phyloP scores from a whole-genome alignment of 805 yeast species.

The Candida argentea region DNA sequence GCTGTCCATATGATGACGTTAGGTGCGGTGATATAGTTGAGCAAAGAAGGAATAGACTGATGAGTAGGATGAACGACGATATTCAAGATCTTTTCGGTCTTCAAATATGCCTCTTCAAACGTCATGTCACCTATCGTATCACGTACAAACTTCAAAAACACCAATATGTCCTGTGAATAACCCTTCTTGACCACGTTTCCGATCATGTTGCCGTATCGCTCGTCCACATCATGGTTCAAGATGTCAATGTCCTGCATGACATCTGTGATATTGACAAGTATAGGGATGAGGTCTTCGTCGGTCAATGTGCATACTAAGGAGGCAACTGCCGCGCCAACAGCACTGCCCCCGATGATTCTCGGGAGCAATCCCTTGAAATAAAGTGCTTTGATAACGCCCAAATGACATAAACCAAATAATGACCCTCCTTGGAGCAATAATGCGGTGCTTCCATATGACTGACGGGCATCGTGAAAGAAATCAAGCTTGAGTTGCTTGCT shows the following conservation, averaged over 20 bases:
- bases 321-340: slow-evolving; percentile 91
- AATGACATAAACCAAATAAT: slow-evolving; percentile 83
- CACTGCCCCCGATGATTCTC: slow-evolving; percentile 79
- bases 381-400: slow-evolving; percentile 87
- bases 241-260: slow-evolving; percentile 35
- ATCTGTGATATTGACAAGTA: slow-evolving; percentile 27
- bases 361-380: slow-evolving; percentile 70
- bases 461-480: slow-evolving; percentile 78
- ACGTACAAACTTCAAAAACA: slow-evolving; percentile 70
- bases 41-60: slow-evolving; percentile 55
- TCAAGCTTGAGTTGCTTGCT: slow-evolving; percentile 52
- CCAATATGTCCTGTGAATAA: slow-evolving; percentile 74
- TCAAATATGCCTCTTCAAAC: slow-evolving; percentile 84
- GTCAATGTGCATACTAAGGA: slow-evolving; percentile 68
- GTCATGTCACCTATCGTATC: slow-evolving; percentile 73
- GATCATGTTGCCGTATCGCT: slow-evolving; percentile 56
- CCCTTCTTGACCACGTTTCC: slow-evolving; percentile 72
- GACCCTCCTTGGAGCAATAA: slow-evolving; percentile 91
- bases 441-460: slow-evolving; percentile 86
- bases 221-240: slow-evolving; percentile 44
- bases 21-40: slow-evolving; percentile 89
- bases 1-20: slow-evolving; percentile 84
- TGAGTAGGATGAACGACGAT: slow-evolving; percentile 78
- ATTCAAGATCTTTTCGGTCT: slow-evolving; percentile 71
- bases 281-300: slow-evolving; percentile 52